Percentiles rank a stretch among this genome's conserved stretches.
Conservation (phyloP, 1,284 basidiomycete genomes). For the Ustilago esculenta region DNA sequence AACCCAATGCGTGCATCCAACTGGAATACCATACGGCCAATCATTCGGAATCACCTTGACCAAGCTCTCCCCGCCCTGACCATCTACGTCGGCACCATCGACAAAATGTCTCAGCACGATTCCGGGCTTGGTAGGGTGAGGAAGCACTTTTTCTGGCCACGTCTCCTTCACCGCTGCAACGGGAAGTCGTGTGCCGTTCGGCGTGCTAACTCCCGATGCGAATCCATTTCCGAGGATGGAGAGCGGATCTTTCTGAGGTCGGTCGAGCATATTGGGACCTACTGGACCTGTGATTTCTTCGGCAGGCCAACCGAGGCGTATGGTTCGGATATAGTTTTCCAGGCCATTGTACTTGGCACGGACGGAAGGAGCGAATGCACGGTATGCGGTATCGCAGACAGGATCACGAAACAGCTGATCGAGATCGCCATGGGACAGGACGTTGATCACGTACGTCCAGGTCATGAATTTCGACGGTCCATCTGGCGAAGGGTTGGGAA, state of each 20-base stretch:
- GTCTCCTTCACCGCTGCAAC: conserved; percentile 26
- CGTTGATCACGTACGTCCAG: conserved; percentile 25
- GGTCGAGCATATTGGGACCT: conserved; percentile 35
- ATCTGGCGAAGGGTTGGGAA: conserved; percentile 17
- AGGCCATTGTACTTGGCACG: conserved; percentile 35
- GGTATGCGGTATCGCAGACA: conserved; percentile 45
- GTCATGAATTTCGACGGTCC: conserved; percentile 24
- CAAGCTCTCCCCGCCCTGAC: conserved; percentile 10
- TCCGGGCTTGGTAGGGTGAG: conserved; percentile 7
- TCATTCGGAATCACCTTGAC: conserved; percentile 53
- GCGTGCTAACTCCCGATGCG: conserved; percentile 12
- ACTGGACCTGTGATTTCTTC: conserved; percentile 3
- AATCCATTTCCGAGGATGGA: conserved; percentile 2
- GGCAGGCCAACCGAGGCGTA: conserved; percentile 46
- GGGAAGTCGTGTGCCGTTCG: conserved; percentile 13
- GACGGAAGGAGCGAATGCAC: conserved; percentile 37
- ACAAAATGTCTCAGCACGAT: conserved; percentile 29
- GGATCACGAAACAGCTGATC: conserved; percentile 52
- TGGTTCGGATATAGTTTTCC: conserved; percentile 52
- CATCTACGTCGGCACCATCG: conserved; percentile 10
- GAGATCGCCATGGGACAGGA: conserved; percentile 47
- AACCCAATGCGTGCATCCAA: conserved; percentile 46
- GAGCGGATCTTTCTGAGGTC: conserved; percentile 16
- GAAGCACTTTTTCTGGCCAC: conserved; percentile 33
- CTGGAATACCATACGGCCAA: conserved; percentile 61